These are phyloP conservation scores for Phytomonas sp. DNA, from an alignment of 208 protist species.

Conservation along the genomic window DNA sequence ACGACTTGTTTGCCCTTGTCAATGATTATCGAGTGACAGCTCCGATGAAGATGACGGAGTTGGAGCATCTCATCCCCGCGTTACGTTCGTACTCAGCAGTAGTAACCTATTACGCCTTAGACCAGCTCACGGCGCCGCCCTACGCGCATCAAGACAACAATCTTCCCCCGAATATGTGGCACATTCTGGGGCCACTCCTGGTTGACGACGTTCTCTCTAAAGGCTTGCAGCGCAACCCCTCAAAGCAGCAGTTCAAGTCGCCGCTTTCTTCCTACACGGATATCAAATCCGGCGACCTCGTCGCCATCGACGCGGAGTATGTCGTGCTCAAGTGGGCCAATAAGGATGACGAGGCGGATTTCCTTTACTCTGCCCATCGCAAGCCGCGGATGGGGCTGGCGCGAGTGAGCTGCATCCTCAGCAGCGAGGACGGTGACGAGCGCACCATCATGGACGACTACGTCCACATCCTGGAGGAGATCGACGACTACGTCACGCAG, in stretches of 20 bases:
- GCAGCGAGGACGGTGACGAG: slow-evolving; percentile 71
- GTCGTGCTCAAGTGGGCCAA: slow-evolving; percentile 75
- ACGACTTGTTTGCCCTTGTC: slow-evolving; percentile 74
- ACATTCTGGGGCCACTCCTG: slow-evolving; percentile 65
- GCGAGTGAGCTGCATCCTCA: slow-evolving; percentile 83
- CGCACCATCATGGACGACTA: slow-evolving; percentile 87
- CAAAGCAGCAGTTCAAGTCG: slow-evolving; percentile 54
- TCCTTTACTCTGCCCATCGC: slow-evolving; percentile 28
- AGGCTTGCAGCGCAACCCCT: slow-evolving; percentile 50
- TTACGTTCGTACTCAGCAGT: slow-evolving; percentile 71
- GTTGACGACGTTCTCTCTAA: slow-evolving; percentile 68
- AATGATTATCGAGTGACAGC: slow-evolving; percentile 85
- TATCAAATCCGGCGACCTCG: slow-evolving; percentile 62
- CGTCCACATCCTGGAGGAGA: slow-evolving; percentile 78
- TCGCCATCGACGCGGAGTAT: slow-evolving; percentile 88
- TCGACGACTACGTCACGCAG: slow-evolving; percentile 88
- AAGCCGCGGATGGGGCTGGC: slow-evolving; percentile 84
- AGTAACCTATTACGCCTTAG: slow-evolving; percentile 75
- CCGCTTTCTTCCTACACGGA: slow-evolving; percentile 58
- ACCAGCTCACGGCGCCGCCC: slow-evolving; percentile 50
- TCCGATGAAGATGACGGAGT: slow-evolving; percentile 58
- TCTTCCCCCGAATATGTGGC: slow-evolving; percentile 71
- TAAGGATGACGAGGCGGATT: slow-evolving; percentile 29
- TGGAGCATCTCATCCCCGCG: slow-evolving; percentile 70
- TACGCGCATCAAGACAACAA: slow-evolving; percentile 61